A percentile compares a stretch with the other conserved stretches of the same genome.
phyloP scores from a whole-genome alignment of 2,329 filamentous ascomycete species.

The Fusarium sp. region DNA sequence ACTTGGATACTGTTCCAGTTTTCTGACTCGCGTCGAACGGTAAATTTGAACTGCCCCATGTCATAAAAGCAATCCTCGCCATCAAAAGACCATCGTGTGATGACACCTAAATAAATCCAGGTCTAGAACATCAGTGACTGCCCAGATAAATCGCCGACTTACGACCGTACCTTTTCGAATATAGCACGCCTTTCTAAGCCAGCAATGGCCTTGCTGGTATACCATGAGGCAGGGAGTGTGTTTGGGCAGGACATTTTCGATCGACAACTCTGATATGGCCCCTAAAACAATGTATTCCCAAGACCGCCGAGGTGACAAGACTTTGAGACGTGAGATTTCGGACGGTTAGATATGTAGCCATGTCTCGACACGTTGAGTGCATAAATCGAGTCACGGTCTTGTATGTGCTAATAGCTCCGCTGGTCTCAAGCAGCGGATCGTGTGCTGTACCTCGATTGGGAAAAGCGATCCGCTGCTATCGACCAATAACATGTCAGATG shows the following conservation, averaged over 20 bases:
- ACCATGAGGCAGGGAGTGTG: neutral
- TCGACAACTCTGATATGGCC: neutral
- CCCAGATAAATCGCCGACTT: neutral
- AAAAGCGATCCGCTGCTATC: neutral
- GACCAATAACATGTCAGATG: neutral
- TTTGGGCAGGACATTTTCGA: neutral
- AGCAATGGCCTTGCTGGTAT: neutral
- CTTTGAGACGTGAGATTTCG: neutral
- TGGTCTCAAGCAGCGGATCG: neutral
- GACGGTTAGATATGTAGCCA: neutral
- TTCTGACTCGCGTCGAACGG: neutral
- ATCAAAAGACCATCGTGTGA: neutral
- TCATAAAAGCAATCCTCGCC: neutral
- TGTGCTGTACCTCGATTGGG: neutral
- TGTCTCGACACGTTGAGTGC: neutral
- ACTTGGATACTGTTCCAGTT: neutral
- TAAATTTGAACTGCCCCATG: neutral
- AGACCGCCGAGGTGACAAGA: neutral
- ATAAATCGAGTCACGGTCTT: neutral
- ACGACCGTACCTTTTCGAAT: neutral
- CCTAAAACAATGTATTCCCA: neutral
- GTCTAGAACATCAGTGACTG: neutral
- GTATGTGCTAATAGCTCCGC: neutral
- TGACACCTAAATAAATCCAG: neutral
- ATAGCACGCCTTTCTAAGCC: neutral